A percentile compares a stretch with the other conserved stretches of the same genome.
These are phyloP conservation scores for Umbelopsis sp. DNA, from an alignment of 192 early-diverging fungal genomes.

Conservation along the genomic window DNA sequence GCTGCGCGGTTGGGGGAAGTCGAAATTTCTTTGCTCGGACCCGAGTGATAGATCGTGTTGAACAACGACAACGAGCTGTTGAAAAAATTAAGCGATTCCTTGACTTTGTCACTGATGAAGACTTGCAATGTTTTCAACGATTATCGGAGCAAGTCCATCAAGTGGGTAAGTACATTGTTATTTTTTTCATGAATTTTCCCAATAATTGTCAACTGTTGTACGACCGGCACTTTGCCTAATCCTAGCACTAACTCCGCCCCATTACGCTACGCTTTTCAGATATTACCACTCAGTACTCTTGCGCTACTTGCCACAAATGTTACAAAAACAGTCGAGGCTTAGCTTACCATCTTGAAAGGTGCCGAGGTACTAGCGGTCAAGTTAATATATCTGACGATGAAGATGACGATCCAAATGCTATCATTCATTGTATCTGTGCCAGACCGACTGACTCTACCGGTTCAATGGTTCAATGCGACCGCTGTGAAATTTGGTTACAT, in stretches of 20 bases:
- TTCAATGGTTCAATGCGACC: slow-evolving; percentile 76
- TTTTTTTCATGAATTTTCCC: neutral
- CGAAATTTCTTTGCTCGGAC: slow-evolving; percentile 2
- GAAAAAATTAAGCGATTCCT: slow-evolving; percentile 8
- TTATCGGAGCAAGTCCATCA: slow-evolving; percentile 19
- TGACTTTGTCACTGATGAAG: slow-evolving; percentile 8
- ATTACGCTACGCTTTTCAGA: neutral
- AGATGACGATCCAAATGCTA: slow-evolving; percentile 31
- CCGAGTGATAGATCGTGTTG: neutral
- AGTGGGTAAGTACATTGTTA: slow-evolving; percentile 16
- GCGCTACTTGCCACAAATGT: slow-evolving; percentile 63
- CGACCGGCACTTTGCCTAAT: slow-evolving; percentile 14
- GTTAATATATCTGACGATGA: neutral
- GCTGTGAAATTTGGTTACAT: slow-evolving; percentile 73
- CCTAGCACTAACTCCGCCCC: neutral
- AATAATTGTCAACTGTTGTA: neutral
- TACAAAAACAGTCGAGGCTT: slow-evolving; percentile 65
- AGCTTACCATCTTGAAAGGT: slow-evolving; percentile 47
- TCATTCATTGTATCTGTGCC: slow-evolving; percentile 53
- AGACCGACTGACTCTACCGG: slow-evolving; percentile 47
- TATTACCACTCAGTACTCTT: slow-evolving; percentile 34
- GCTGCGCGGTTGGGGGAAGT: neutral
- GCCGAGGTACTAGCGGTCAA: slow-evolving; percentile 5
- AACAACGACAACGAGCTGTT: slow-evolving; percentile 6
- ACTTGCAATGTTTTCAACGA: slow-evolving; percentile 9